A percentile compares a stretch with the other conserved stretches of the same genome.
phyloP scores from a whole-genome alignment of 73 alveolate genomes.

The Tetrahymena elliotti region DNA sequence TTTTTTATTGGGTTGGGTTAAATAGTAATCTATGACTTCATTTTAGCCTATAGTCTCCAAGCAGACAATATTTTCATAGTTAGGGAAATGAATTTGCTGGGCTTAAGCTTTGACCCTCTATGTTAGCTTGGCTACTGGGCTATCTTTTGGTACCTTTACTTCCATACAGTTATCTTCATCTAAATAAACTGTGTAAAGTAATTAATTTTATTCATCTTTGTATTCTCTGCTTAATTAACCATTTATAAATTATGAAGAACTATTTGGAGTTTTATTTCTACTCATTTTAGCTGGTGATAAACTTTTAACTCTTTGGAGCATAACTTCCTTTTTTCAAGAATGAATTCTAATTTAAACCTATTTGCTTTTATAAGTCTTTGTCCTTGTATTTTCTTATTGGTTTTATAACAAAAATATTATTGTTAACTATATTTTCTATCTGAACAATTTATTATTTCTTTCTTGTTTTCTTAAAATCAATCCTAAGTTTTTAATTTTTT shows the following conservation, averaged over 20 bases:
- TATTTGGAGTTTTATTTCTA: neutral
- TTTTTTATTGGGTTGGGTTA: neutral
- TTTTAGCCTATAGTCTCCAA: neutral
- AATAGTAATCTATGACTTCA: neutral
- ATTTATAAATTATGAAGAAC: neutral
- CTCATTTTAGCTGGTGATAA: neutral
- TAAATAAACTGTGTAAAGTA: neutral
- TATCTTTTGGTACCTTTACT: neutral
- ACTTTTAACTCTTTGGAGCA: neutral
- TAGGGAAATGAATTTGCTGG: neutral
- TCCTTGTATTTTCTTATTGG: neutral
- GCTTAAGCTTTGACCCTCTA: neutral
- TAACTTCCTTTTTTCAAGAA: neutral
- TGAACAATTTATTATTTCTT: neutral
- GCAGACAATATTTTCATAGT: neutral
- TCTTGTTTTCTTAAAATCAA: neutral
- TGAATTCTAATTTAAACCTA: neutral
- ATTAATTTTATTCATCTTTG: neutral
- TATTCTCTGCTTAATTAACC: neutral
- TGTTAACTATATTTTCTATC: neutral
- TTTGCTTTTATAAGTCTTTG: neutral
- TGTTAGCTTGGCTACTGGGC: neutral
- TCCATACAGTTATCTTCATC: neutral
- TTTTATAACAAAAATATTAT: neutral
- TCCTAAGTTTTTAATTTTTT: neutral